phyloP scores from a whole-genome alignment of 116 monocot species.

The Dioscorea cayenensis region DNA sequence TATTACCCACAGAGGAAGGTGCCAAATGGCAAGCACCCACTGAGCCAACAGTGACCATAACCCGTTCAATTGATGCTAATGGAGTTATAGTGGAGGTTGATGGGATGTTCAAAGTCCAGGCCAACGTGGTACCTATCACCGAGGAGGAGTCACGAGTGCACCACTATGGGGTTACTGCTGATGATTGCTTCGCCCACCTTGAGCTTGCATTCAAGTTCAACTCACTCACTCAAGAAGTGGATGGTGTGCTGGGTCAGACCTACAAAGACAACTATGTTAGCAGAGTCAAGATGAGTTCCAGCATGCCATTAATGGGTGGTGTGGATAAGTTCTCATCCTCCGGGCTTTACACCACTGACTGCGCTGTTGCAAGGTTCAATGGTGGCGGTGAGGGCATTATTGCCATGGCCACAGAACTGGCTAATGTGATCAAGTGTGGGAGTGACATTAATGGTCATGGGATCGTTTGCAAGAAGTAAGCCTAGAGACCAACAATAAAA shows the following conservation, averaged over 20 bases:
- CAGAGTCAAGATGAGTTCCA: conserved; percentile 16
- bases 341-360: conserved; percentile 11
- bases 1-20: conserved; percentile 15
- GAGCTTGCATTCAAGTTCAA: conserved; percentile 40
- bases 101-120: conserved; percentile 19
- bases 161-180: conserved; percentile 20
- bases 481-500: not conserved
- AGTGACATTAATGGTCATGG: conserved; percentile 4
- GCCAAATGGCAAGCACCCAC: conserved; percentile 18
- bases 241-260: conserved; percentile 40
- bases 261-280: conserved; percentile 30
- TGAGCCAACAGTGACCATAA: conserved; percentile 9
- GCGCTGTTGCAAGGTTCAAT: conserved; percentile 17
- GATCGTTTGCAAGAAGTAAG: conserved; percentile 24
- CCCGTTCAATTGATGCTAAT: conserved; percentile 18
- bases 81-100: conserved; percentile 17
- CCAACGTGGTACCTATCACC: conserved; percentile 25
- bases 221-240: conserved; percentile 15
- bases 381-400: not conserved
- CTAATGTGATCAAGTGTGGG: conserved; percentile 1
- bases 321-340: conserved; percentile 12
- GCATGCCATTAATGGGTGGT: conserved; percentile 35
- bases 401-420: not conserved
- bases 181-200: conserved; percentile 33
- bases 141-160: conserved; percentile 36